Evolutionary conservation across 2,329 filamentous ascomycete species (phyloP), one percentile per base, ranked within the genome.

Genomic region (Fonsecaea pedrosoi): DNA sequence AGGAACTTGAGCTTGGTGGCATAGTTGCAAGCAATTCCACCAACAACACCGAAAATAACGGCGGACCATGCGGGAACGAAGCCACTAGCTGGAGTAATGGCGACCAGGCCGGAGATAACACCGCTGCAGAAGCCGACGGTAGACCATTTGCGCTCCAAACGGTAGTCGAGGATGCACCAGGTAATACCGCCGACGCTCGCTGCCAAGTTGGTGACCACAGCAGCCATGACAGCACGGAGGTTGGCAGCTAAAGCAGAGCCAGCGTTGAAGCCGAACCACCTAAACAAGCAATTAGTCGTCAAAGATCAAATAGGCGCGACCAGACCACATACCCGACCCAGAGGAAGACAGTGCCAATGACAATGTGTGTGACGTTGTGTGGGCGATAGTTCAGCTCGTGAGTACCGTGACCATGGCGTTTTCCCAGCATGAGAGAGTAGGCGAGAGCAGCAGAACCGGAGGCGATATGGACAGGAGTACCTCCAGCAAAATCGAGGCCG

Each of bases 101-200:
- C 89, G 5, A 97, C 92, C 21, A 97, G 84, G 21, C 93, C 93
- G 38, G 92, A 90, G 73, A 97, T 90, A 30, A 96, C 90, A 69
- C 93, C 93, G 0, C 91, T 95, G 81, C 93, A 97, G 84, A 96
- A 96, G 2, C 93, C 93, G 32, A 97, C 92, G 1, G 92, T 94
- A 0, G 92, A 96, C 90, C 92, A 97, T 82, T 96, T 96, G 74
- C 88, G 86, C 81, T 96, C 92, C 57, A 97, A 85, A 65, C 92
- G 87, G 80, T 96, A 96, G 77, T 97, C 93, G 65, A 97, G 84
- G 25, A 96, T 82, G 77, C 92, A 95, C 93, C 85, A 88, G 92
- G 96, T 40, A 91, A 97, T 89, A 56, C 92, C 92, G 64, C 92
- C 93, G 8, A 93, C 87, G 67, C 90, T 92, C 40, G 92, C 93